Evolutionary conservation across 208 protist species (phyloP), one percentile per base, ranked within the genome.

Genomic region (Crithidia acanthocephali): DNA sequence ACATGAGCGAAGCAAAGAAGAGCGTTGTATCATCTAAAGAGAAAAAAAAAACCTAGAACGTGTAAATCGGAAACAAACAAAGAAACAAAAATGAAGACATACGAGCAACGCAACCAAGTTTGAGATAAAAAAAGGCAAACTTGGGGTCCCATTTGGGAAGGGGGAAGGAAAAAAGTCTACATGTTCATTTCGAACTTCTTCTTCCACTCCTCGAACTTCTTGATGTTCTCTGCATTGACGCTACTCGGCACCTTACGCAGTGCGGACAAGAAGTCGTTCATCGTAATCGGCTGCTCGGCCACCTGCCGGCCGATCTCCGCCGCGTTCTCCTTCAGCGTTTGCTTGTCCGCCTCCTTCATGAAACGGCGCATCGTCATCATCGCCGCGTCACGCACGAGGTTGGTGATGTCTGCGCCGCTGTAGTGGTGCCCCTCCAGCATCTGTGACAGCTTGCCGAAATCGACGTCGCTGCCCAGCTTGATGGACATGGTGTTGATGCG

Each of bases 281-380:
- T 96, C 27, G 85, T 92, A 37, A 80, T 91, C 10, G 92, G 92
- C 69, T 95, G 82, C 59, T 93, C 85, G 3, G 92, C 92, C 20
- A 95, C 92, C 30, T 82, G 59, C 44, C 84, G 80, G 2, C 89
- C 87, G 62, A 96, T 92, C 66, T 94, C 92, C 32, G 87, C 86
- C 33, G 89, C 87, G 52, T 90, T 90, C 56, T 83, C 74, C 25
- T 88, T 86, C 16, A 96, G 69, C 60, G 83, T 68, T 28, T 80
- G 68, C 76, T 92, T 94, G 59, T 93, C 84, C 22, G 79, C 85
- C 35, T 94, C 84, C 48, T 89, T 80, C 87, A 96, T 92, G 68
- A 85, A 94, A 33, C 92, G 89, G 28, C 92, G 83, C 92, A 96
- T 95, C 16, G 89, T 95, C 92, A 96, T 96, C 92, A 98, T 97